Evolutionary conservation across 164 flowering plant genomes (phyloP).

Genomic region (Santalum album): DNA sequence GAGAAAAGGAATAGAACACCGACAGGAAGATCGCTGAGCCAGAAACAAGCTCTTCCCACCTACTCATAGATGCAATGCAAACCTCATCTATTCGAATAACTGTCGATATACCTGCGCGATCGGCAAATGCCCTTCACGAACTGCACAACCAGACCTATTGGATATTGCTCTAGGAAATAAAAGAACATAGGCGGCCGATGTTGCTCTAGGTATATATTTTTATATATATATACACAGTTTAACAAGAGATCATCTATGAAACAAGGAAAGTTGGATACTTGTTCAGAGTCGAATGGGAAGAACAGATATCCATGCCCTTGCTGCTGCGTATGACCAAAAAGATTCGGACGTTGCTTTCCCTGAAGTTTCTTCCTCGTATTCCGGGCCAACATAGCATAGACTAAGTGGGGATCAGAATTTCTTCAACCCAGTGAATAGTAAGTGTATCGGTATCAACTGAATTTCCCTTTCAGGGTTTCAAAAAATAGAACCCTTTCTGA

Average conservation of each 20-base stretch:
- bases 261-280: slow-evolving; percentile 6
- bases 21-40: too few relatives aligned
- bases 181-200: slow-evolving; percentile 4
- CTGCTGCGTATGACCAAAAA: neutral
- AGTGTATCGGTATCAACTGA: slow-evolving; percentile 10
- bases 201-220: slow-evolving; percentile 1
- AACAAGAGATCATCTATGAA: slow-evolving; percentile 10
- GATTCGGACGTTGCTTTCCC: neutral
- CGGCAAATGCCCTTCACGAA: slow-evolving; percentile 6
- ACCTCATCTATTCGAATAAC: neutral
- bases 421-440: slow-evolving; percentile 19
- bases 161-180: neutral
- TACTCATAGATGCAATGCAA: neutral
- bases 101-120: slow-evolving; percentile 1
- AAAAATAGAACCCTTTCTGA: slow-evolving; percentile 7
- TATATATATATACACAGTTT: slow-evolving; percentile 21
- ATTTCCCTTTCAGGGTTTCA: slow-evolving; percentile 10
- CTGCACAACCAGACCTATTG: slow-evolving; percentile 1
- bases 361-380: slow-evolving; percentile 9
- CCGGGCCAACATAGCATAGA: slow-evolving; percentile 11
- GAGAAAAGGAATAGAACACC: too few relatives aligned
- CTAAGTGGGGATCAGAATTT: slow-evolving; percentile 10
- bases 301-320: slow-evolving; percentile 4
- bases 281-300: slow-evolving; percentile 8
- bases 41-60: neutral